Evolutionary conservation across 768 basidiomycete species (phyloP), one percentile per base, ranked within the genome.

Genomic region (Arthromyces matolae): DNA sequence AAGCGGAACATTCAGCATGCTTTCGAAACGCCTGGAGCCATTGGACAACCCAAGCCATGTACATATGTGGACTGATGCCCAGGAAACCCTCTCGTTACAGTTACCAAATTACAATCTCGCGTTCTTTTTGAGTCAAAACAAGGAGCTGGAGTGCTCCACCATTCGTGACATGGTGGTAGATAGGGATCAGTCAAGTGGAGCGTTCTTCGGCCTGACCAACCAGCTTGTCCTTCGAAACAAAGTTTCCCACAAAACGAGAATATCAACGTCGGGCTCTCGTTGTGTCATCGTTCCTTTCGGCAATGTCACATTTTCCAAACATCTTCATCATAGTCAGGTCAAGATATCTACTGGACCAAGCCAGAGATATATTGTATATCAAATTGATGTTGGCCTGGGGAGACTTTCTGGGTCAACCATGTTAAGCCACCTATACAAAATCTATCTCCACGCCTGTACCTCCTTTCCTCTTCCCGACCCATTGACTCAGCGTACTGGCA

Each of bases 391-490:
- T 2, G 57, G 62, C 13, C 57, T 73, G 13, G 63, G 68, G 25
- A 53, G 64, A 16, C 51, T 73, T 12, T 52, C 60, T 4, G 62
- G 71, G 40, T 51, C 55, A 58, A 44, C 62, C 60, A 41, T 47
- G 49, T 49, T 68, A 19, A 59, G 61, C 49, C 59, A 57, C 28
- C 58, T 77, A 7, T 75, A 64, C 45, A 63, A 62, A 37, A 61
- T 68, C 2, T 73, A 74, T 42, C 61, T 80, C 13, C 78, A 80
- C 35, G 71, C 73, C 14, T 47, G 76, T 3, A 77, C 69, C 2
- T 70, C 70, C 22, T 65, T 70, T 35, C 66, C 66, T 37, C 56
- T 71, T 13, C 61, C 64, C 9, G 77, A 79, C 57, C 72, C 73
- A 3, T 60, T 79, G 16, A 74, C 70, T 0, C 53, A 55, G 14